Base-by-base conservation (phyloP, 352 stramenopile species). In the Phytophthora brassicae region DNA sequence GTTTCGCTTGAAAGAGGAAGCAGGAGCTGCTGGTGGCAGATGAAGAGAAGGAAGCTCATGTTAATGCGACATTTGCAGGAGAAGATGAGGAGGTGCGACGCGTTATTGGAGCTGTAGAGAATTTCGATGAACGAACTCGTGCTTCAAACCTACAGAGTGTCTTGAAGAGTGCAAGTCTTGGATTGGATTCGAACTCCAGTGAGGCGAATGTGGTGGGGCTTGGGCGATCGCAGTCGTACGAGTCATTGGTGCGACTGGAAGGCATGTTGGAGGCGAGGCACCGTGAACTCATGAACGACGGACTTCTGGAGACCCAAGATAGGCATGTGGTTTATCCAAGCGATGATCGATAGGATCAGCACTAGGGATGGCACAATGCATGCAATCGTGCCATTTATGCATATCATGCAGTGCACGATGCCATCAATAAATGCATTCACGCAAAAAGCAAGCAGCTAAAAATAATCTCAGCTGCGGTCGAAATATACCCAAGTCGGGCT, bases 231-330 rank as follows among this genome's bases (percentile, higher is more conserved):
- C 74, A 84, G 20, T 91, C 81, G 16, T 93, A 91, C 65, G 84
- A 93, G 60, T 75, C 81, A 5, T 63, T 93, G 13, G 79, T 90
- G 38, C 78, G 86, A 52, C 63, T 93, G 12, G 84, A 93, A 55
- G 69, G 70, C 2, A 89, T 90, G 28, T 66, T 93, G 31, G 84
- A 93, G 47, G 74, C 76, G n/a, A 65, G 84, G 1, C 84, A 93
- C 45, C 76, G 84, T 44, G 68, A 87, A 26, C 56, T 93, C 23
- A 89, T 93, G 81, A 66, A 60, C 13, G 60, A 89, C 35, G 81
- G 80, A 3, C 28, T 72, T 14, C 31, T 69, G 23, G 60, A 63
- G 22, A 46, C 36, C 6, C 24, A 28, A 1, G 53, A 50, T n/a
- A 24, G 17, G 26, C 8, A 31, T 4, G 26, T 9, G 26, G 4